Base-by-base conservation (phyloP, 2,329 filamentous ascomycete genomes). In the Penicillium sp. region DNA sequence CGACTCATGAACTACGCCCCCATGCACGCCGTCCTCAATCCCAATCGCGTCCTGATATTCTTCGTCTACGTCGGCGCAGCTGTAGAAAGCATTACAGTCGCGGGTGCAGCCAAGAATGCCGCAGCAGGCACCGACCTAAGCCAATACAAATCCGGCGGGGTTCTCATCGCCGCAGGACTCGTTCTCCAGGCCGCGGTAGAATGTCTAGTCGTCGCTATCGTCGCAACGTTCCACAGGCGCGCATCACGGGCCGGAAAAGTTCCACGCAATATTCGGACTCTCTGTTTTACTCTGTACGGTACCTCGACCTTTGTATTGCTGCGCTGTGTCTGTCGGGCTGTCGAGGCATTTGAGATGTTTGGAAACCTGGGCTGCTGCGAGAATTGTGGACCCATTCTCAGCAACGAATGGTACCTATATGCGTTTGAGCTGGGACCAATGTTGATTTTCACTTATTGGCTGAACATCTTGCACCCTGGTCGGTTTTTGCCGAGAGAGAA, bases 1-100 rank as follows among this genome's bases (percentile, higher is more conserved):
- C 65, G 72, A 25, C 56, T 75, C 9, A 68, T 74, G 69, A 64
- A 69, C 56, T 75, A 75, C 53, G 60, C 74, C 6, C 73, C 73
- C 3, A 72, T 72, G 69, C 69, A 74, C 47, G 65, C 73, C n/a
- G 65, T 72, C 2, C 58, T 75, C 7, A 67, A 74, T 45, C 73
- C 73, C 18, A 60, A 64, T 45, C 69, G 70, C 1, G 68, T 74
- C n/a, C 55, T 72, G 5, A 66, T 66, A 43, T 62, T 70, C 48
- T 75, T 75, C 60, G 56, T 75, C 51, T 73, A 73, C 42, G 59
- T 74, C 4, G 71, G 73, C 14, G 70, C 66, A 7, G 55, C 63
- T 0, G 71, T 74, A 1, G 73, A 75, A 56, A 55, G 56, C 31
- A 59, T 75, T 12, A 72, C 71, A 2, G 71, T 61, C 1, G 62